A percentile compares a stretch with the other conserved stretches of the same genome.
phyloP scores from a whole-genome alignment of 2,329 filamentous ascomycete genomes.

The Alternaria rosae region DNA sequence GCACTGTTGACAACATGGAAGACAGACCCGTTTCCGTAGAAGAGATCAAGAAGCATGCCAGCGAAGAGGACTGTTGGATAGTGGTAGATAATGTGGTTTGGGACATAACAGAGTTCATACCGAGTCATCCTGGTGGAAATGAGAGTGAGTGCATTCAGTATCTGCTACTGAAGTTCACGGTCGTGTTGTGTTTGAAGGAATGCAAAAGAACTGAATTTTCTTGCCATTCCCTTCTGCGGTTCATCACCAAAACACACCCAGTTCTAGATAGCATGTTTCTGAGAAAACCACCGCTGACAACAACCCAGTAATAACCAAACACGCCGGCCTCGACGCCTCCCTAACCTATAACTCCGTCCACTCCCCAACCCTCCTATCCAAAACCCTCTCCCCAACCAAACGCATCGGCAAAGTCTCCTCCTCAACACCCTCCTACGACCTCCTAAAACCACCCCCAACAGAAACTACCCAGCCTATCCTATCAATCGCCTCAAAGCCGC shows the following conservation, averaged over 20 bases:
- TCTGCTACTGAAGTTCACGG: not conserved
- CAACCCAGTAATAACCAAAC: constrained; percentile 21
- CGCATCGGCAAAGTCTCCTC: not conserved
- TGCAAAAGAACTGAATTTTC: no score
- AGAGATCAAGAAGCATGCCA: not conserved
- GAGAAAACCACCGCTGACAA: not conserved
- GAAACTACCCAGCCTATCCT: not conserved
- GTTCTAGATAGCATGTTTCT: no score
- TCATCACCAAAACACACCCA: no score
- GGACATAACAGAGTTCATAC: constrained; percentile 68
- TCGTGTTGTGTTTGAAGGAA: not conserved
- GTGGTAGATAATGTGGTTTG: constrained; percentile 70
- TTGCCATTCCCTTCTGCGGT: no score
- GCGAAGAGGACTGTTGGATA: constrained; percentile 61
- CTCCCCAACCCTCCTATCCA: constrained; percentile 49
- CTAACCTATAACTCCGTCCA: constrained; percentile 60
- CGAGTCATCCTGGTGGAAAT: constrained; percentile 65
- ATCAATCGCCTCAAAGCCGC: constrained; percentile 39
- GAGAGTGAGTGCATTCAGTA: constrained; percentile 14
- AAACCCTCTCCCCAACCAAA: constrained; percentile 46
- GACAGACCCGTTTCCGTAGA: not conserved
- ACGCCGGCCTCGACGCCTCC: constrained; percentile 32
- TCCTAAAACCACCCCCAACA: not conserved
- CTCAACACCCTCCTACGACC: not conserved
- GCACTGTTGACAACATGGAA: not conserved